These are phyloP conservation scores for Acmispon strigosus DNA, from an alignment of 306 rosid genomes.

Conservation along the genomic window DNA sequence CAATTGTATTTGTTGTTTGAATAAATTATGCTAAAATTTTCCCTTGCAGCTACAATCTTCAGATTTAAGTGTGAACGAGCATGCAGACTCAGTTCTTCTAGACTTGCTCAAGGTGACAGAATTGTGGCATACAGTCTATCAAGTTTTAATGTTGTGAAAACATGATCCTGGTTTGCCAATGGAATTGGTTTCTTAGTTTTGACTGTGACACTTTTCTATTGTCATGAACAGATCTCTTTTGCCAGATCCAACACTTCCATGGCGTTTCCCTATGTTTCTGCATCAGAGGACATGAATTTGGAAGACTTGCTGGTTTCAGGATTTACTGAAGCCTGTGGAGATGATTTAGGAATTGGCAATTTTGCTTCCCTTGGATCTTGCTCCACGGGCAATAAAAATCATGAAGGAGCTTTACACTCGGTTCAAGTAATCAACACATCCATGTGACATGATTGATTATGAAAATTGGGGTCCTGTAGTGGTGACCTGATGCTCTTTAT, in stretches of 20 bases:
- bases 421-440: constrained; percentile 54
- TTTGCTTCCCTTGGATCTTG: constrained; percentile 60
- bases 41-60: constrained; percentile 67
- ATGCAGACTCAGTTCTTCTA: constrained; percentile 52
- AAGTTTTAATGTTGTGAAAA: not conserved
- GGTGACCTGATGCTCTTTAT: constrained; percentile 27
- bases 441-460: constrained; percentile 5
- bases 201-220: constrained; percentile 19
- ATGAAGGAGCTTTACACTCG: constrained; percentile 44
- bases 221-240: constrained; percentile 57
- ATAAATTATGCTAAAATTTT: constrained; percentile 17
- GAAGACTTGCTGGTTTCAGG: constrained; percentile 64
- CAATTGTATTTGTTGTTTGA: not conserved
- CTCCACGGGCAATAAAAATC: constrained; percentile 41
- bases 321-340: constrained; percentile 72
- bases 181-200: not conserved
- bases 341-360: constrained; percentile 42
- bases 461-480: constrained; percentile 19
- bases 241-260: constrained; percentile 71
- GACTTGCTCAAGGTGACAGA: constrained; percentile 70
- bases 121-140: constrained; percentile 6
- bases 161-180: not conserved
- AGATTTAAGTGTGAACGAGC: constrained; percentile 49
- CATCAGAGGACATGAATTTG: constrained; percentile 56
- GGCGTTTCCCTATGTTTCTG: constrained; percentile 86